Evolutionary conservation across 1,284 basidiomycete species (phyloP).

Genomic region (Sanghuangporus weigelae): DNA sequence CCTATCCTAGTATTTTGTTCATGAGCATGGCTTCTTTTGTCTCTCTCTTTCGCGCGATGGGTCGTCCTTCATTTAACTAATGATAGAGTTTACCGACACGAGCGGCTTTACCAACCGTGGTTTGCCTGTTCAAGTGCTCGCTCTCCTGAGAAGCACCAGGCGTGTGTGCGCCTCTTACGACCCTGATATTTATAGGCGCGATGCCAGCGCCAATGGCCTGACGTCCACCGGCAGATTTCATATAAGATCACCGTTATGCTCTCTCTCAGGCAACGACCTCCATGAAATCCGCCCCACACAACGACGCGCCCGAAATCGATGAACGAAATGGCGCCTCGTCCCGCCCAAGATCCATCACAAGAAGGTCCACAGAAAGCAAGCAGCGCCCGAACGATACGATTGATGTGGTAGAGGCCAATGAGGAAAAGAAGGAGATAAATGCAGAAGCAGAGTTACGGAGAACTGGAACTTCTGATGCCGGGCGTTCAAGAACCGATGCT

Average conservation of each 20-base stretch:
- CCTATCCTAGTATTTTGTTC: neutral
- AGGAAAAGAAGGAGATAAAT: neutral
- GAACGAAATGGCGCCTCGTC: neutral
- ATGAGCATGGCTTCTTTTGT: neutral
- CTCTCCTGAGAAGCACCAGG: neutral
- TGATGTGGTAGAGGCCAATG: neutral
- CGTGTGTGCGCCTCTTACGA: neutral
- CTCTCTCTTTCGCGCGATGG: neutral
- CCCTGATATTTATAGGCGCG: neutral
- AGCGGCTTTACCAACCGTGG: neutral
- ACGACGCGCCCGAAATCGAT: neutral
- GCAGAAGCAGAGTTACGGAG: neutral
- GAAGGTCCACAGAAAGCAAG: neutral
- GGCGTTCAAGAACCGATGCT: neutral
- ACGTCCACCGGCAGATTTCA: neutral
- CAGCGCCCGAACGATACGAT: neutral
- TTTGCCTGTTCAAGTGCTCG: neutral
- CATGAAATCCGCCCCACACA: neutral
- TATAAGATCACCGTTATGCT: constrained; percentile 1
- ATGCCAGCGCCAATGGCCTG: neutral
- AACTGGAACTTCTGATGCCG: neutral
- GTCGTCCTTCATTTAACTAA: neutral
- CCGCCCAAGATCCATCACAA: neutral
- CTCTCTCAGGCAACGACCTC: neutral
- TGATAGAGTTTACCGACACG: neutral